Conservation (phyloP, 2,329 filamentous ascomycete species). For the Aspergillus sp. region DNA sequence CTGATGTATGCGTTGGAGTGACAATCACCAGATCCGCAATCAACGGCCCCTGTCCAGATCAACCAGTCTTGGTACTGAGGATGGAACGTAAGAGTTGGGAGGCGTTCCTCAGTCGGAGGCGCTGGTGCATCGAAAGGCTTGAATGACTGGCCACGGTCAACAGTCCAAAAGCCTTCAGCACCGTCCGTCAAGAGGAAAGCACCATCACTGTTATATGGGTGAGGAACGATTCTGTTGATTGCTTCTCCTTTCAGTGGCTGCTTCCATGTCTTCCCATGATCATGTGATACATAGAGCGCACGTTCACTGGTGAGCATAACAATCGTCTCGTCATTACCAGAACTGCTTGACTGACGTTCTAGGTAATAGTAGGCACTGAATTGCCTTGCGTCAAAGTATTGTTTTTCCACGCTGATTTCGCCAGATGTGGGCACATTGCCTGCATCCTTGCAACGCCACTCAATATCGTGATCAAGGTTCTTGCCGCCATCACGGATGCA, state of each 20-base stretch:
- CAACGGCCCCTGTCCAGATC: slow-evolving; percentile 76
- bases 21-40: slow-evolving; percentile 68
- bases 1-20: slow-evolving; percentile 74
- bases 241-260: slow-evolving; percentile 68
- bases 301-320: slow-evolving; percentile 61
- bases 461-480: slow-evolving; percentile 70
- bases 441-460: slow-evolving; percentile 73
- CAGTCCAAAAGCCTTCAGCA: slow-evolving; percentile 74
- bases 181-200: slow-evolving; percentile 79
- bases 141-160: slow-evolving; percentile 74
- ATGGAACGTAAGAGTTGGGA: slow-evolving; percentile 74
- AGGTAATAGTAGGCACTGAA: slow-evolving; percentile 69
- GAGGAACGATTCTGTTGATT: slow-evolving; percentile 71
- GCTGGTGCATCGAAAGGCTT: slow-evolving; percentile 71
- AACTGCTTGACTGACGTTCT: slow-evolving; percentile 68
- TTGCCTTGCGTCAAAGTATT: slow-evolving; percentile 62
- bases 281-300: slow-evolving; percentile 71
- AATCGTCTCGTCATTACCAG: slow-evolving; percentile 70
- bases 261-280: slow-evolving; percentile 89
- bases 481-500: slow-evolving; percentile 64
- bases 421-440: slow-evolving; percentile 59
- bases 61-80: slow-evolving; percentile 84
- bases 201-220: slow-evolving; percentile 78
- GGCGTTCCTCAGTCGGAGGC: slow-evolving; percentile 51
- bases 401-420: slow-evolving; percentile 62